Evolutionary conservation across 371 early-diverging fungal genomes (phyloP).

Genomic region (Gilbertella persicaria): DNA sequence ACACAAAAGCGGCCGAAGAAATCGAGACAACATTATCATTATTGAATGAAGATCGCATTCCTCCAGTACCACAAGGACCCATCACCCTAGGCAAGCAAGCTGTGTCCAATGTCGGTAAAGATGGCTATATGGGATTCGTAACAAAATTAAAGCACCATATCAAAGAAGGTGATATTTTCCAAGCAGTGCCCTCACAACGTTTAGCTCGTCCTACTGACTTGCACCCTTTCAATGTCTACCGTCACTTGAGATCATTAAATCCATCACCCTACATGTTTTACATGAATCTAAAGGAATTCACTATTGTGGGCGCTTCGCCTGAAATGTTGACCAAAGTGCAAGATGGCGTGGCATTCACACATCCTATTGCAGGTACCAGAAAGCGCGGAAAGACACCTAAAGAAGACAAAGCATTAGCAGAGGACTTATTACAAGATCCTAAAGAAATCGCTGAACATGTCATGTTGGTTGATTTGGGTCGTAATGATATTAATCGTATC

Average conservation of each 20-base stretch:
- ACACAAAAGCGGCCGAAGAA: conserved; percentile 64
- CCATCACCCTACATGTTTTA: conserved; percentile 99
- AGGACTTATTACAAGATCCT: conserved; percentile 81
- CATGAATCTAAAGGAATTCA: conserved; percentile 87
- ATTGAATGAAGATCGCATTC: conserved; percentile 58
- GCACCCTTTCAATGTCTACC: conserved; percentile 97
- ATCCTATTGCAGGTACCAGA: conserved; percentile 97
- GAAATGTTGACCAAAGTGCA: conserved; percentile 97
- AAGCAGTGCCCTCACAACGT: conserved; percentile 95
- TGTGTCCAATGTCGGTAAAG: conserved; percentile 85
- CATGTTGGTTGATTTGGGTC: conserved; percentile 97
- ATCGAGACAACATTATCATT: conserved; percentile 65
- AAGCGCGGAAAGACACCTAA: conserved; percentile 82
- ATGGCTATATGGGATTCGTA: conserved; percentile 89
- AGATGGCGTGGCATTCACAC: conserved; percentile 78
- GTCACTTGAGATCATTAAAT: conserved; percentile 91
- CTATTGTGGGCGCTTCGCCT: conserved; percentile 96
- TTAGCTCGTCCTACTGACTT: conserved; percentile 82
- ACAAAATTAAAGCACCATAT: conserved; percentile 87
- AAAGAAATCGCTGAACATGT: conserved; percentile 97
- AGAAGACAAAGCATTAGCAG: conserved; percentile 84
- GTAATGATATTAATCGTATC: conserved; percentile 96
- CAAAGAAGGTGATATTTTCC: conserved; percentile 94
- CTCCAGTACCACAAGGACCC: conserved; percentile 63
- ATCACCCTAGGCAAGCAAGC: conserved; percentile 66